Evolutionary conservation across 2,329 filamentous ascomycete species (phyloP).

Genomic region (Aspergillus ustus): DNA sequence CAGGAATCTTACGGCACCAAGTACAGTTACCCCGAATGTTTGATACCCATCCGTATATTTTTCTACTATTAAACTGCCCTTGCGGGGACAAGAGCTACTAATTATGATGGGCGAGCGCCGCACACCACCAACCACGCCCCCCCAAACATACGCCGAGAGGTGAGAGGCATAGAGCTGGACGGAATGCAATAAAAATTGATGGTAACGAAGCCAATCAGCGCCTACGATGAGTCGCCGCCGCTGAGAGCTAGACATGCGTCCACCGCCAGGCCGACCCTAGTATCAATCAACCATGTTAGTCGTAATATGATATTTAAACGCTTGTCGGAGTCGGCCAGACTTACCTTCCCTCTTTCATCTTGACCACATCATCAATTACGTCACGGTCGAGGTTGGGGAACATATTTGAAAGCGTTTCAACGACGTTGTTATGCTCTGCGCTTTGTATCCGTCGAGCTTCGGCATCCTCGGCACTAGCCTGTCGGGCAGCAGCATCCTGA

Average conservation of each 20-base stretch:
- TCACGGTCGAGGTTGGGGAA: conserved; percentile 94
- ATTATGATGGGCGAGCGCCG: neutral
- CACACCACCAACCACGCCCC: neutral
- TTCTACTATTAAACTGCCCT: neutral
- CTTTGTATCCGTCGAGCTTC: conserved; percentile 82
- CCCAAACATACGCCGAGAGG: too few species aligned
- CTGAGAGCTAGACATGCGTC: conserved; percentile 80
- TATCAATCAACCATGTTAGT: conserved; percentile 23
- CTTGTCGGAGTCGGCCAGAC: conserved; percentile 40
- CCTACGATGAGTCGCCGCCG: conserved; percentile 37
- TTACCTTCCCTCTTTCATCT: conserved; percentile 91
- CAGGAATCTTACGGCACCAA: too few species aligned
- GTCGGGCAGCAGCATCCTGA: conserved; percentile 85
- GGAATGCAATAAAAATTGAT: neutral
- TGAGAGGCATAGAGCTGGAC: neutral
- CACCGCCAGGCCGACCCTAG: conserved; percentile 79
- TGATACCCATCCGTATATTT: neutral
- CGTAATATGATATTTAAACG: neutral
- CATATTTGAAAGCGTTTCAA: conserved; percentile 94
- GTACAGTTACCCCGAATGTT: neutral
- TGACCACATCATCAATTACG: conserved; percentile 94
- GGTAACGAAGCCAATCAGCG: neutral
- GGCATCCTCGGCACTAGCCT: conserved; percentile 87
- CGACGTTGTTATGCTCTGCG: conserved; percentile 85
- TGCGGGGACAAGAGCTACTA: neutral